Base-by-base conservation (phyloP, 805 yeast species). In the Maudiozyma barnettii region DNA sequence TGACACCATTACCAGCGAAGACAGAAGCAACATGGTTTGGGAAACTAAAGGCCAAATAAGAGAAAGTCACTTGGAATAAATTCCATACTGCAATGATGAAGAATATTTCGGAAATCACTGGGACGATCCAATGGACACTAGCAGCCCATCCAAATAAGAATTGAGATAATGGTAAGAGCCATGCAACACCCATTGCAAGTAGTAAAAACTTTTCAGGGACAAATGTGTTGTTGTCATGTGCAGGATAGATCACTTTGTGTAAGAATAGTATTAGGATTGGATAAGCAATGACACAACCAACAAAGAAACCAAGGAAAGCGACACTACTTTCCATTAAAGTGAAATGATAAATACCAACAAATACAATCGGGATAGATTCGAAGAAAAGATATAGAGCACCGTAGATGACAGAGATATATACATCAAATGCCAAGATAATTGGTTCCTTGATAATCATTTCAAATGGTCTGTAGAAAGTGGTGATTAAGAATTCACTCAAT, bases 301-400 rank as follows among this genome's bases (percentile, higher is more conserved):
- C 65, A 44, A 69, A 54, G 33, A 74, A 60, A 13, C 77, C 67
- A 38, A 75, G 39, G 59, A 69, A 80, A 0, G 81, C 60, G 2
- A 68, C 61, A 16, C 82, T 79, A 23, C 59, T 49, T 46, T 73
- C 76, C 22, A 77, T 67, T 23, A 69, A 54, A 4, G 75, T 69
- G 59, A 80, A 80, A 26, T 66, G 55, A 50, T 76, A 68, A 16
- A 67, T 54, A 2, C 68, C 74, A 8, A 49, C 45, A 52, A 73
- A 81, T 2, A 76, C 78, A 30, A 79, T 64, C 13, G 86, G 84
- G 61, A 76, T 76, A 4, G 77, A 78, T 60, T 80, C 84, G 53
- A 79, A 76, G 69, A 76, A 79, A 16, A 77, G 59, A 58, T 77
- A 80, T 50, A 76, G 51, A 29, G 73, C 60, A 21, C 81, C 75